Evolutionary conservation across 192 early-diverging fungal genomes (phyloP).

Genomic region (Linnemannia elongata): DNA sequence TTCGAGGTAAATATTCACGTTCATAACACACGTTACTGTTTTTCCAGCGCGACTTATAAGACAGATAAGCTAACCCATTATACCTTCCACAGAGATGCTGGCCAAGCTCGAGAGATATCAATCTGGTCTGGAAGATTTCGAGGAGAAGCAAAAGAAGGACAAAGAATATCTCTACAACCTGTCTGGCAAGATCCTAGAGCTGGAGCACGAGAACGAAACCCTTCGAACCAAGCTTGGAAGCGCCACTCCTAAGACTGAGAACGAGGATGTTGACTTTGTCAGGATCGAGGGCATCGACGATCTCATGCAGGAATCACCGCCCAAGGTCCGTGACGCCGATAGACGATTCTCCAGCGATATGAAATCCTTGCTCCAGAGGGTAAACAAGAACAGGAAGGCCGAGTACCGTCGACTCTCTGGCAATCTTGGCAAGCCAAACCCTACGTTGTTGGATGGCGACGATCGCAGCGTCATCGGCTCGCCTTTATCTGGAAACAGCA

Average conservation of each 20-base stretch:
- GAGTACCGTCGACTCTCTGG: constrained; percentile 51
- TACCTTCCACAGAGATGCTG: constrained; percentile 27
- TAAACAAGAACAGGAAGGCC: constrained; percentile 37
- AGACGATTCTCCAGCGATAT: constrained; percentile 52
- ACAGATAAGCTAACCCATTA: not conserved
- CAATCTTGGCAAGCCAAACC: constrained; percentile 21
- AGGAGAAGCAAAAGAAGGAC: constrained; percentile 43
- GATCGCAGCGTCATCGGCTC: not conserved
- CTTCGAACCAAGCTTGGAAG: constrained; percentile 28
- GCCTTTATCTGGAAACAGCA: constrained; percentile 5
- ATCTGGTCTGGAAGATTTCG: constrained; percentile 35
- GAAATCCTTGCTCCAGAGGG: constrained; percentile 49
- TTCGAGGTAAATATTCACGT: constrained; percentile 19
- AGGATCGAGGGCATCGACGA: constrained; percentile 44
- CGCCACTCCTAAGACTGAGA: constrained; percentile 30
- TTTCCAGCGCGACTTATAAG: not conserved
- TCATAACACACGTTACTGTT: not conserved
- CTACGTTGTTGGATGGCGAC: constrained; percentile 8
- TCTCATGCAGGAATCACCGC: constrained; percentile 52
- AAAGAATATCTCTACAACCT: constrained; percentile 45
- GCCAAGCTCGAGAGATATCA: constrained; percentile 49
- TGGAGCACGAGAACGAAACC: constrained; percentile 35
- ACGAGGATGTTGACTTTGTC: constrained; percentile 41
- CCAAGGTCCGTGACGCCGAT: constrained; percentile 38
- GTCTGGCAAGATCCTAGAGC: constrained; percentile 27